Conservation (phyloP, 2,329 filamentous ascomycete genomes). For the Xylariaceae sp. region DNA sequence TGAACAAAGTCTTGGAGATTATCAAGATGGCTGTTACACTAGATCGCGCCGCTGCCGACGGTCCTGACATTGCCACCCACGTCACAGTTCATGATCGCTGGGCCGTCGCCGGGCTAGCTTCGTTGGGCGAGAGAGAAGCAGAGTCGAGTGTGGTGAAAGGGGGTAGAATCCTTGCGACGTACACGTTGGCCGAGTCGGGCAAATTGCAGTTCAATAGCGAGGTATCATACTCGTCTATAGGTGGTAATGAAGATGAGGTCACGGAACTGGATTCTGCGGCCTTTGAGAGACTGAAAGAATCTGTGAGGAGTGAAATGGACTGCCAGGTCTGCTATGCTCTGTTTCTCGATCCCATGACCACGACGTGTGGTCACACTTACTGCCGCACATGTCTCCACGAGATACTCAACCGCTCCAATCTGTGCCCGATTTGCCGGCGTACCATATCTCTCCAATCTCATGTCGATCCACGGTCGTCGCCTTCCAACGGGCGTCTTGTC, state of each 20-base stretch:
- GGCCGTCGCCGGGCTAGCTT: slow-evolving; percentile 39
- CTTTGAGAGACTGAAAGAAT: slow-evolving; percentile 57
- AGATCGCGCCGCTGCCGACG: slow-evolving; percentile 32
- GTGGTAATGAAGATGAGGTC: slow-evolving; percentile 25
- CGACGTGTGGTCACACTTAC: slow-evolving; percentile 83
- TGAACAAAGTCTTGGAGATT: slow-evolving; percentile 66
- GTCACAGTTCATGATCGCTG: slow-evolving; percentile 37
- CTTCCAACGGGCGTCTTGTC: slow-evolving; percentile 60
- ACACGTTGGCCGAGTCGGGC: slow-evolving; percentile 50
- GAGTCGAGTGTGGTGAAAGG: slow-evolving; percentile 43
- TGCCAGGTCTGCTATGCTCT: slow-evolving; percentile 85
- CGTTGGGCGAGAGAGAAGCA: slow-evolving; percentile 33
- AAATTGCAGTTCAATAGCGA: slow-evolving; percentile 32
- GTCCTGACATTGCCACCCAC: slow-evolving; percentile 36
- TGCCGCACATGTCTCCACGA: slow-evolving; percentile 76
- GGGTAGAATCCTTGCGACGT: slow-evolving; percentile 62
- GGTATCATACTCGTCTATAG: slow-evolving; percentile 27
- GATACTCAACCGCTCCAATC: slow-evolving; percentile 69
- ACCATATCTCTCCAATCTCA: slow-evolving; percentile 49
- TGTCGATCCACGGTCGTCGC: slow-evolving; percentile 37
- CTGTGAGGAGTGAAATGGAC: slow-evolving; percentile 67
- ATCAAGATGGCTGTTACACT: slow-evolving; percentile 51
- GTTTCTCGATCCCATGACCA: slow-evolving; percentile 78
- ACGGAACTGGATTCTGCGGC: slow-evolving; percentile 43
- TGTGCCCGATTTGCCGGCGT: slow-evolving; percentile 78